Evolutionary conservation across 176 grass and related monocot genomes (phyloP), one percentile per base, ranked within the genome.

Genomic region (Thinopyrum elongatum): DNA sequence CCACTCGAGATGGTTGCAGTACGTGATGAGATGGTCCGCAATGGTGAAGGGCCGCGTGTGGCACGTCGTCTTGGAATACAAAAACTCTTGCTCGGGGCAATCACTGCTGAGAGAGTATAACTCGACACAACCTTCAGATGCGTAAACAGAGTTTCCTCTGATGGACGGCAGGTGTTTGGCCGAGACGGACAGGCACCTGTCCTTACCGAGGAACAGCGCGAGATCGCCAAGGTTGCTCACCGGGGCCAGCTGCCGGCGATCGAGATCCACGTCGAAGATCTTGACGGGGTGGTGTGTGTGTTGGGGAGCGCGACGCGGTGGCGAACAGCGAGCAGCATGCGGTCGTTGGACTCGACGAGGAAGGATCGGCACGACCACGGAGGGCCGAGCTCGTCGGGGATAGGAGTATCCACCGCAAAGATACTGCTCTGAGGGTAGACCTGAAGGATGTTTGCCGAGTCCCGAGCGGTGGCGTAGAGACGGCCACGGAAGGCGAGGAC

Each of bases 1-100:
- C 73, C 81, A 83, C 25, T 72, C 31, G 19, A 55, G 81, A 29
- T 73, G 81, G 36, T 83, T 70, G 31, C 72, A 82, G 79, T 60
- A 88, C 7, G 85, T 73, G 39, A 80, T 22, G 4, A 87, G 63
- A 49, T 90, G 88, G 25, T 90, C 57, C 21, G 69, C 13, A 55
- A 85, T 64, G 19, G 83, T 68, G 62, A 17, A 86, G 16, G 88
- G 88, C 30, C 25, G 34, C 13, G 81, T 61, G 2, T 10, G 61
- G 21, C 57, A 27, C 25, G 6, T 7, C 8, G 6, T 13, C 1
- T 41, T 46, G 12, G 3, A 46, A 46, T 3, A 46, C 42, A 42
- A 42, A 42, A 10, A 2, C 28, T 65, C 15, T 14, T 1, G 22
- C 17, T 51, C 28, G 38, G 36, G 7, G 4, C 26, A 57, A 35